Base-by-base conservation (phyloP, 225 moss, liverwort and hornwort genomes). In the Marchantia paleacea region DNA sequence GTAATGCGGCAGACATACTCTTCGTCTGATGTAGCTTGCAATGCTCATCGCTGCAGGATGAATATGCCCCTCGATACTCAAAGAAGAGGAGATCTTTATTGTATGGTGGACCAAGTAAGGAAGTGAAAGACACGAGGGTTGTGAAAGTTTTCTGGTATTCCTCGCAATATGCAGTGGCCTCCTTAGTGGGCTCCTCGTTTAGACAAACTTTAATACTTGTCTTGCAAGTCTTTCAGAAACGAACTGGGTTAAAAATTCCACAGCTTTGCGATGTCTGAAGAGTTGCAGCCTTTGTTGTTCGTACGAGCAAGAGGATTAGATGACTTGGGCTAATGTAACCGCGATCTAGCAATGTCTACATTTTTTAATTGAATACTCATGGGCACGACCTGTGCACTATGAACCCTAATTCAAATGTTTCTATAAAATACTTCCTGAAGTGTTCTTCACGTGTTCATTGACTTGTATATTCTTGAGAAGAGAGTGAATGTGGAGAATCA, bases 21-120 rank as follows among this genome's bases (percentile, higher is more conserved):
- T 16, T 60, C 30, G 7, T 15, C 54, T 53, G 25, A 73, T 52
- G 0, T 53, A 28, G 0, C 9, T 55, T 13, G 74, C 28, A 53
- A 74, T 74, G 9, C 26, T 29, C 26, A 25, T 39, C 29, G 55
- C 20, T 84, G 86, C 92, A 97, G 95, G 80, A 86, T 86, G 50
- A 94, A 99, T 81, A 99, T 99, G 90, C 95, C 95, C 77, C 62
- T 99, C 29, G 91, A 89, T 52, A 86, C 80, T 7, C 95, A 99
- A 86, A 89, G 99, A 82, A 87, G 94, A 61, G 93, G 97, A 28
- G 95, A 95, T 81, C 78, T 99, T 60, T 99, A 99, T 74, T 76
- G 85, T 72, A 94, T 99, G 54, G 78, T 79, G 29, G 93, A 95
- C 7, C 77, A 65, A 48, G 78, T 12, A 24, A 78, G 65, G 51